phyloP scores from a whole-genome alignment of 768 basidiomycete genomes.

The Naganishia vishniacii region DNA sequence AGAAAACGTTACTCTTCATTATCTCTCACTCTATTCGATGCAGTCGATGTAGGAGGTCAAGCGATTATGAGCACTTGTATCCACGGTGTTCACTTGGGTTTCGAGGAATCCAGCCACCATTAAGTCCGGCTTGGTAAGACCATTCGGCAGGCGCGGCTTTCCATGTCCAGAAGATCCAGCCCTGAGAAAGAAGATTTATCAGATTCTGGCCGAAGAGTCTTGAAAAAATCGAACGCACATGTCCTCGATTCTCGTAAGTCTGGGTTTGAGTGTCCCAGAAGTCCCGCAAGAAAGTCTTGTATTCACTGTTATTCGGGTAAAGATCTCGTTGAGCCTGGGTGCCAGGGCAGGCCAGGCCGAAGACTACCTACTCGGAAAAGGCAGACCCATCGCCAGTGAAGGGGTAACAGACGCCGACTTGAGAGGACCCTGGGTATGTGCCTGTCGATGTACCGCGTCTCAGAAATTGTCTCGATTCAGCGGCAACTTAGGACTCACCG shows the following conservation, averaged over 20 bases:
- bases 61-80: conserved; percentile 30
- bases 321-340: background rate
- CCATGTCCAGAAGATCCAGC: conserved; percentile 45
- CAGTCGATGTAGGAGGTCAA: no score
- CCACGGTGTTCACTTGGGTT: conserved; percentile 56
- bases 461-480: background rate
- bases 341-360: background rate
- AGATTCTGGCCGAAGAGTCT: no score
- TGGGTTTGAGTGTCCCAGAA: conserved; percentile 72
- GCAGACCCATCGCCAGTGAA: conserved; percentile 65
- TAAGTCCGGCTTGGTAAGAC: conserved; percentile 76
- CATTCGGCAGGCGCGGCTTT: conserved; percentile 65
- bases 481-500: conserved; percentile 30
- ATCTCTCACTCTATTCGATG: no score
- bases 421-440: conserved; percentile 29
- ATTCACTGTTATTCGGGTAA: conserved; percentile 47
- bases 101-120: conserved; percentile 76
- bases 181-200: no score
- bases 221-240: no score
- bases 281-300: conserved; percentile 75
- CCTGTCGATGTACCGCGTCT: conserved; percentile 4
- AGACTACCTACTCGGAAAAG: conserved; percentile 56
- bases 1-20: background rate
- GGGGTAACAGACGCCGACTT: conserved; percentile 29
- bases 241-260: conserved; percentile 44